A percentile compares a stretch with the other conserved stretches of the same genome.
These are phyloP conservation scores for Pythium grandisporangium DNA, from an alignment of 352 stramenopile species.

Conservation along the genomic window DNA sequence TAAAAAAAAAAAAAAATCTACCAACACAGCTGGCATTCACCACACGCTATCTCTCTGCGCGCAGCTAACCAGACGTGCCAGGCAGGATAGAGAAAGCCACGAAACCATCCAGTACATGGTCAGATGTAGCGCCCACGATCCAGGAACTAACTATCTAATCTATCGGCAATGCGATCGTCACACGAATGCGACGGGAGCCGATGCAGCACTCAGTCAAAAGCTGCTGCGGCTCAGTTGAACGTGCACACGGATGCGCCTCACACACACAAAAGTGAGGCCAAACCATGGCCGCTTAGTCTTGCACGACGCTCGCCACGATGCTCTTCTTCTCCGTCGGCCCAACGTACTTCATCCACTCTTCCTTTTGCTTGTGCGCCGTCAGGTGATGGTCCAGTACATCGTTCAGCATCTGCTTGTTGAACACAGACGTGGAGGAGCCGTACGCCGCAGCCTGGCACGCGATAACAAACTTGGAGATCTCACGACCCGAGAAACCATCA, in stretches of 20 bases:
- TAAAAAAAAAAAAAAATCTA: too few relatives aligned
- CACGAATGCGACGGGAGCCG: not conserved
- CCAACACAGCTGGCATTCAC: too few relatives aligned
- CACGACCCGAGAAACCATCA: slow-evolving; percentile 97
- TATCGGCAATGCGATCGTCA: slow-evolving; percentile 28
- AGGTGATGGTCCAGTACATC: slow-evolving; percentile 93
- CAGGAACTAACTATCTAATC: slow-evolving; percentile 82
- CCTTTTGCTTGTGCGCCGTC: slow-evolving; percentile 89
- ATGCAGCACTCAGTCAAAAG: too few relatives aligned
- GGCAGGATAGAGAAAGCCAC: not conserved
- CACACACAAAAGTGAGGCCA: too few relatives aligned
- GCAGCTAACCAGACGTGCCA: too few relatives aligned
- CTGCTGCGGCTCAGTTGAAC: too few relatives aligned
- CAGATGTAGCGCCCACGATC: slow-evolving; percentile 65
- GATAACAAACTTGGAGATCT: slow-evolving; percentile 99
- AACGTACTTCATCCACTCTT: slow-evolving; percentile 88
- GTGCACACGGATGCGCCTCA: too few relatives aligned
- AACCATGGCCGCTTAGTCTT: slow-evolving; percentile 23
- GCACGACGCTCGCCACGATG: slow-evolving; percentile 28
- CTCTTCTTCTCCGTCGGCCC: slow-evolving; percentile 38
- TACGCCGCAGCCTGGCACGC: slow-evolving; percentile 98
- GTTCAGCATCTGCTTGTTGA: slow-evolving; percentile 92
- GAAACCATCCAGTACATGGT: not conserved
- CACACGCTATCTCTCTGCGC: too few relatives aligned
- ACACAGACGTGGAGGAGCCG: slow-evolving; percentile 89